These are phyloP conservation scores for Epithele typhae DNA, from an alignment of 768 basidiomycete species.

Conservation along the genomic window DNA sequence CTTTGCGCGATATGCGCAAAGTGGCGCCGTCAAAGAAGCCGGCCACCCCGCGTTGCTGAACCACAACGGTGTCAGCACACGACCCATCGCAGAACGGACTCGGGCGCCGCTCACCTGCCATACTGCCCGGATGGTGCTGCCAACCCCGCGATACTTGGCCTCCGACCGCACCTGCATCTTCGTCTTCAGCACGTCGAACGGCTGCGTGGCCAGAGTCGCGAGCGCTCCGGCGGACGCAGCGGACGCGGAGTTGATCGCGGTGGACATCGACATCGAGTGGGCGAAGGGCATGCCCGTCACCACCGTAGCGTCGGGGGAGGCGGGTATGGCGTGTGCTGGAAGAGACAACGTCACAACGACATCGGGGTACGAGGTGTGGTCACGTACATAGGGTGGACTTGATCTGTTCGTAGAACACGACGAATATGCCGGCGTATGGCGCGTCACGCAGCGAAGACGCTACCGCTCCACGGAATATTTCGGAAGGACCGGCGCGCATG, in stretches of 20 bases:
- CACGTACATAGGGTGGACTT: constrained; percentile 66
- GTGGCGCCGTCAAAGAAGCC: constrained; percentile 89
- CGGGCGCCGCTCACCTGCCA: constrained; percentile 49
- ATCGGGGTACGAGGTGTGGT: too few relatives aligned
- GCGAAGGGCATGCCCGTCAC: constrained; percentile 19
- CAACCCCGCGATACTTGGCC: constrained; percentile 67
- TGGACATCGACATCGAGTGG: constrained; percentile 39
- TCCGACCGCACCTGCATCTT: constrained; percentile 89
- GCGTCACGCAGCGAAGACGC: constrained; percentile 92
- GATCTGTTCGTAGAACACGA: constrained; percentile 83
- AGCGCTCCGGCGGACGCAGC: constrained; percentile 81
- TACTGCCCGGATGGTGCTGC: constrained; percentile 59
- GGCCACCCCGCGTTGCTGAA: constrained; percentile 70
- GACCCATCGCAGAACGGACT: not conserved
- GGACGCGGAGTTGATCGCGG: constrained; percentile 55
- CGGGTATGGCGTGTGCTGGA: constrained; percentile 2
- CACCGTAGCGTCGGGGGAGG: constrained; percentile 10
- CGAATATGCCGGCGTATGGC: constrained; percentile 88
- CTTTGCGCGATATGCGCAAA: constrained; percentile 80
- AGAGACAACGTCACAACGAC: too few relatives aligned
- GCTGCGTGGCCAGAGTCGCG: constrained; percentile 83
- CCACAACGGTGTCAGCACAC: not conserved
- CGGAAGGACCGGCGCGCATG: constrained; percentile 67
- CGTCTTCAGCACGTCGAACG: constrained; percentile 96
- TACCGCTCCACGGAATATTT: constrained; percentile 79